Evolutionary conservation across 2,329 filamentous ascomycete genomes (phyloP).

Genomic region (Ophiocordyceps sinensis): DNA sequence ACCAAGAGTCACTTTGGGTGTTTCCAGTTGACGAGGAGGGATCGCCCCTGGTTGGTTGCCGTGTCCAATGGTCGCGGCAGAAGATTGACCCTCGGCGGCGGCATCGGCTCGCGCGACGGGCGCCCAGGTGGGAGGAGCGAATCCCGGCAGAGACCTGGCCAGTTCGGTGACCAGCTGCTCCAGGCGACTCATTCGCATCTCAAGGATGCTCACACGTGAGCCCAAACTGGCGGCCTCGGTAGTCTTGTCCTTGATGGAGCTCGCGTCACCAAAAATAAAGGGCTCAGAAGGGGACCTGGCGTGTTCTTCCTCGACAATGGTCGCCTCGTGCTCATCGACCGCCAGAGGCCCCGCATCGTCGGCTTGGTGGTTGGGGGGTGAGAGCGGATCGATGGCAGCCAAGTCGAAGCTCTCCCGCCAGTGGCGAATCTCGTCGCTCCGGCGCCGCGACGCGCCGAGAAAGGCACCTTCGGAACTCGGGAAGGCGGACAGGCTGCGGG

Average conservation of each 20-base stretch:
- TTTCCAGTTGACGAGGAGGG: slow-evolving; percentile 5
- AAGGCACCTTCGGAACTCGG: slow-evolving; percentile 20
- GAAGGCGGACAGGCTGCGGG: slow-evolving; percentile 43
- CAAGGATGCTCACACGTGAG: slow-evolving; percentile 34
- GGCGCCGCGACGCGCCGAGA: slow-evolving; percentile 26
- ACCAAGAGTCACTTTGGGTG: slow-evolving; percentile 28
- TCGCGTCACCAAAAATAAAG: slow-evolving; percentile 38
- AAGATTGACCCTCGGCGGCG: slow-evolving; percentile 5
- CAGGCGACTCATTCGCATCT: slow-evolving; percentile 35
- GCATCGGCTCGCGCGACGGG: neutral
- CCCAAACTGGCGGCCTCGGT: slow-evolving; percentile 40
- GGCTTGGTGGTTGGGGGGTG: slow-evolving; percentile 27
- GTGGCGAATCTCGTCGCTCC: slow-evolving; percentile 49
- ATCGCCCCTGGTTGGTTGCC: too few species aligned
- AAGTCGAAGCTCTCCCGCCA: slow-evolving; percentile 48
- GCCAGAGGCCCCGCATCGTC: slow-evolving; percentile 15
- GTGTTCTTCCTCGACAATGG: slow-evolving; percentile 15
- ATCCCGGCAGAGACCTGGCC: slow-evolving; percentile 29
- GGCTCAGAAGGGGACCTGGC: slow-evolving; percentile 30
- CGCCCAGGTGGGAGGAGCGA: slow-evolving; percentile 4
- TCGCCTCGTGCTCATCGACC: slow-evolving; percentile 15
- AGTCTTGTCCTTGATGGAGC: slow-evolving; percentile 36
- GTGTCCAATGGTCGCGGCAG: too few species aligned
- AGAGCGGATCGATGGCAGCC: slow-evolving; percentile 34
- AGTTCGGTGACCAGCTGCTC: slow-evolving; percentile 38